Base-by-base conservation (phyloP, 2,329 filamentous ascomycete species). In the Penicillium concentricum region DNA sequence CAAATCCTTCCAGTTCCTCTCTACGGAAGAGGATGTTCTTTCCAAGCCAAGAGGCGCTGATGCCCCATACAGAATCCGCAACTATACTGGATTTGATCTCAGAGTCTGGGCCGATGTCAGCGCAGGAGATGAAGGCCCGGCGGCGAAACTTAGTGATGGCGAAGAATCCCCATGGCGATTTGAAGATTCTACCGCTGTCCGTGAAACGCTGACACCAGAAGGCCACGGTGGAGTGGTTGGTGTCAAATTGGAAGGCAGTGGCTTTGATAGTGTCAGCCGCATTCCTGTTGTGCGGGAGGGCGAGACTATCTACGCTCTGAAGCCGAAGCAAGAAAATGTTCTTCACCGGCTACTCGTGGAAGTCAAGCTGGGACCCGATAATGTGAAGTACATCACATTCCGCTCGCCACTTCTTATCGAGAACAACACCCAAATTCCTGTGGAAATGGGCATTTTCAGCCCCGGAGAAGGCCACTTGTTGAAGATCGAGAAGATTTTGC, bases 381-480 rank as follows among this genome's bases (percentile, higher is more conserved):
- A 97, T 68, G 90, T 99, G 77, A 99, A 99, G 78, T 95, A 96
- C 72, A 95, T 99, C 69, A 99, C 92, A 1, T 87, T 99, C 68
- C 86, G 94, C 26, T 97, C 93, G 18, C 94, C 94, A 0, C 79
- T 99, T 1, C 78, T 97, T 0, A 87, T 99, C 8, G 94, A 99
- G 72, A 99, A 99, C 74, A 90, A 94, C 61, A 99, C 94, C 0
- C 91, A 99, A 70, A 96, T 99, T 42, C 93, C 94, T 0, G 87
- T 99, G 15, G 94, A 99, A 73, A 76, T 99, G 22, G 95, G 94
- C 16, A 87, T 99, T 16, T 97, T 91, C 70, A 94, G 93, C 72
- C 86, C 87, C 0, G 85, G 91, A 60, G 89, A 96, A 56, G 92
- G 92, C 0, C 88, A 97, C 72, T 80, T 99, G 18, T 84, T 97